Evolutionary conservation across 306 rosid genomes (phyloP).

Genomic region (Acacia confusa): DNA sequence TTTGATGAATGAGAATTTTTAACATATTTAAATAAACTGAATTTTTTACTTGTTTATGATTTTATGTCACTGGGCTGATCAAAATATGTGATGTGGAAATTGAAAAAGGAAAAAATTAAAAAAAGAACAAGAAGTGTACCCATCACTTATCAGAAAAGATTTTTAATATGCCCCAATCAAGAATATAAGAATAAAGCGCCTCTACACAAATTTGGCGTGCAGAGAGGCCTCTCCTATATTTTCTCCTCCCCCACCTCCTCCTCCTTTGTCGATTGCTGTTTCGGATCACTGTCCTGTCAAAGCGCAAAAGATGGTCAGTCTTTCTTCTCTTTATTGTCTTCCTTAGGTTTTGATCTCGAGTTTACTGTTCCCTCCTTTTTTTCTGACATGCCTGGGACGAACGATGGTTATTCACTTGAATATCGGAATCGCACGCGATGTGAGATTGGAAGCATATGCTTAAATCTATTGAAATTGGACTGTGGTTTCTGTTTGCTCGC

Average conservation of each 20-base stretch:
- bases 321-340: slow-evolving; percentile 3
- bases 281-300: neutral
- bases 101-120: neutral
- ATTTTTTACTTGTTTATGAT: neutral
- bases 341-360: neutral
- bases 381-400: neutral
- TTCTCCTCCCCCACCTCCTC: slow-evolving; percentile 9
- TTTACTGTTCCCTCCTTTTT: neutral
- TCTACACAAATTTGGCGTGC: neutral
- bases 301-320: slow-evolving; percentile 12
- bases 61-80: neutral
- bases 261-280: slow-evolving; percentile 12
- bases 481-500: neutral
- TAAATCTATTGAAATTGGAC: neutral
- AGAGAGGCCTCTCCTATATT: neutral
- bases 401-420: neutral
- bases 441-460: neutral
- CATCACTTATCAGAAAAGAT: neutral
- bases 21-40: neutral
- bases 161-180: neutral
- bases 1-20: neutral
- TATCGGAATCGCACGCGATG: neutral
- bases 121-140: neutral
- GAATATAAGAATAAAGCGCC: neutral
- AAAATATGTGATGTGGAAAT: neutral